phyloP scores from a whole-genome alignment of 768 basidiomycete species.

The Mycena alexandri region DNA sequence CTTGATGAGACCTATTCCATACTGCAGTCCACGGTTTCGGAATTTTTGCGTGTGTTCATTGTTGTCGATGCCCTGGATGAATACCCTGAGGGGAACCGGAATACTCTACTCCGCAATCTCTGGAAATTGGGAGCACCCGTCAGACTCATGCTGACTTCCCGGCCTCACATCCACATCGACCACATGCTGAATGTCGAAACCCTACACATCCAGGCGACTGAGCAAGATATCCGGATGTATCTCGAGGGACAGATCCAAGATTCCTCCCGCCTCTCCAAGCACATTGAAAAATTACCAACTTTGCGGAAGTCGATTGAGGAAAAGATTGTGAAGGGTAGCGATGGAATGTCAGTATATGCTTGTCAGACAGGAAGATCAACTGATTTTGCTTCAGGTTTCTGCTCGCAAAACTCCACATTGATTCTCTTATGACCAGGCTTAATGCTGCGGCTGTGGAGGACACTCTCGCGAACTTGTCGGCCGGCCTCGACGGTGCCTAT shows the following conservation, averaged over 20 bases:
- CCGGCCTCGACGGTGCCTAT: conserved; percentile 4
- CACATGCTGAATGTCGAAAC: neutral
- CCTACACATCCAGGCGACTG: neutral
- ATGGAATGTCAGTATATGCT: conserved; percentile 15
- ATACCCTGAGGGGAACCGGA: conserved; percentile 7
- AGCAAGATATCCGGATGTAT: conserved; percentile 4
- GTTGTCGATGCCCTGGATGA: conserved; percentile 13
- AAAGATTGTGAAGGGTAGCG: conserved; percentile 14
- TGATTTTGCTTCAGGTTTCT: conserved; percentile 19
- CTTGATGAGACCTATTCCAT: conserved; percentile 9
- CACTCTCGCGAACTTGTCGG: conserved; percentile 5
- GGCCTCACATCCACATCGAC: conserved; percentile 12
- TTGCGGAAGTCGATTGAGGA: conserved; percentile 6
- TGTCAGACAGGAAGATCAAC: neutral
- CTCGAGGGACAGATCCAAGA: conserved; percentile 1
- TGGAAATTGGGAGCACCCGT: conserved; percentile 1
- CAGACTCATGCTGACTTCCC: conserved; percentile 8
- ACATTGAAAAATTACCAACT: neutral
- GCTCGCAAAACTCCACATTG: conserved; percentile 23
- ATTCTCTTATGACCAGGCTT: neutral
- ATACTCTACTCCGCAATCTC: conserved; percentile 3
- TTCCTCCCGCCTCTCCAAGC: neutral
- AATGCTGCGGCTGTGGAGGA: conserved; percentile 4
- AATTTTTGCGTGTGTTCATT: conserved; percentile 2
- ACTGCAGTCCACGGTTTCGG: neutral